Conservation (phyloP, 2,329 filamentous ascomycete genomes). For the Phyllosticta paracitricarpa region DNA sequence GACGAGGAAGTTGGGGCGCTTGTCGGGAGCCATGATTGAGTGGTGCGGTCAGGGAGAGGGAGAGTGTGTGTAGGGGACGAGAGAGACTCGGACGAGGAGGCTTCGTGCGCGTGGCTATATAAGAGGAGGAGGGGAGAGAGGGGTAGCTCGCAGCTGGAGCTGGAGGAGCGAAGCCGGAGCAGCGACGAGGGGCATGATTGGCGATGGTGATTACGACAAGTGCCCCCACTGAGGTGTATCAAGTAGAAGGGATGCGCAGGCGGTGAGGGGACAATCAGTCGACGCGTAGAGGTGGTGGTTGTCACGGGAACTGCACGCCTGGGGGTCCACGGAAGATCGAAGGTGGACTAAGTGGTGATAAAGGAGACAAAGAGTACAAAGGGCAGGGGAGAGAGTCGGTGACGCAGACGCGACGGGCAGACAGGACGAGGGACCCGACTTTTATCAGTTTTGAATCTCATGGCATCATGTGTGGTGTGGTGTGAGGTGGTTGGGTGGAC, state of each 20-base stretch:
- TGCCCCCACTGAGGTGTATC: background rate
- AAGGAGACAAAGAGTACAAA: too few species aligned
- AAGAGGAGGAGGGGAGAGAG: background rate
- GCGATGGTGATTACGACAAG: background rate
- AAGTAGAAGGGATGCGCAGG: background rate
- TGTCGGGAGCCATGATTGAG: constrained; percentile 14
- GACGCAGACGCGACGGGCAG: too few species aligned
- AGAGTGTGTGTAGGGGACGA: background rate
- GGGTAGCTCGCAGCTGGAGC: background rate
- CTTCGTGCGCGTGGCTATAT: background rate
- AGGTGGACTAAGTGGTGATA: background rate
- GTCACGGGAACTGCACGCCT: background rate
- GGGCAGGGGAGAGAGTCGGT: too few species aligned
- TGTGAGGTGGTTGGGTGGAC: too few species aligned
- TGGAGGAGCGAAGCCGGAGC: background rate
- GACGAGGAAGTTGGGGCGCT: constrained; percentile 51
- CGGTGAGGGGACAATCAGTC: background rate
- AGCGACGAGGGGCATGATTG: background rate
- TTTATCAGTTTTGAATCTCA: too few species aligned
- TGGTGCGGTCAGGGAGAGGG: background rate
- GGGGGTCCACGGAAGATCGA: background rate
- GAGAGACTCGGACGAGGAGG: background rate
- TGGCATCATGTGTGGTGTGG: too few species aligned
- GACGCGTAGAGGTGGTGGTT: background rate
- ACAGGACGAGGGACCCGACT: too few species aligned